A percentile compares a stretch with the other conserved stretches of the same genome.
phyloP scores from a whole-genome alignment of 805 yeast genomes.

The Schwanniomyces occidentalis region DNA sequence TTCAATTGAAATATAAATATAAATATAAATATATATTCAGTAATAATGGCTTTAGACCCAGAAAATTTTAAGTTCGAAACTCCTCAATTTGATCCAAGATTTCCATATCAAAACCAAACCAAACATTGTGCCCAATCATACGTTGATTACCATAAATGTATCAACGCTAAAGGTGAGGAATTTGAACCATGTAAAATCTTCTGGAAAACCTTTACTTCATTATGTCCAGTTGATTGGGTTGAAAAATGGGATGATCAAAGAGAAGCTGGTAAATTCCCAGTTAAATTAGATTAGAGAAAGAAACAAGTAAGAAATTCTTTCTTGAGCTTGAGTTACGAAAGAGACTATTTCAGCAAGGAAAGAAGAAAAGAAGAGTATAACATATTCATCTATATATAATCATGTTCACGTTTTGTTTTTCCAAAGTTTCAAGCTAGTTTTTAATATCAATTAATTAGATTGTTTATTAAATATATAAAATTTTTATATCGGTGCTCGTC shows the following conservation, averaged over 20 bases:
- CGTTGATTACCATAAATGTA: slow-evolving; percentile 97
- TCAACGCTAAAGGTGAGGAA: slow-evolving; percentile 95
- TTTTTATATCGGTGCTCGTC: too few relatives aligned
- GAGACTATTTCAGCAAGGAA: too few relatives aligned
- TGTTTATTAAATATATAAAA: too few relatives aligned
- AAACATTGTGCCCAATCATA: slow-evolving; percentile 98
- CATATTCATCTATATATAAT: too few relatives aligned
- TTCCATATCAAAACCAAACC: slow-evolving; percentile 97
- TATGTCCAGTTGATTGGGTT: slow-evolving; percentile 84
- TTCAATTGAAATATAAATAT: background rate
- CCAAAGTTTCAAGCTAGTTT: too few relatives aligned
- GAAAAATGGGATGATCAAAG: slow-evolving; percentile 90
- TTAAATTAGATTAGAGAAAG: slow-evolving; percentile 30
- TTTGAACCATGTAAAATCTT: slow-evolving; percentile 97
- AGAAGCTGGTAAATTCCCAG: slow-evolving; percentile 50
- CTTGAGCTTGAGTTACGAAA: too few relatives aligned
- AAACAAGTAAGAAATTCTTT: slow-evolving; percentile 1
- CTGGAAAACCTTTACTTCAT: slow-evolving; percentile 83
- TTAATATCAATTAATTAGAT: too few relatives aligned
- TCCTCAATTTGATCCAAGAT: slow-evolving; percentile 78
- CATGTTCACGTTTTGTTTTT: too few relatives aligned
- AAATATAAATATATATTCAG: background rate
- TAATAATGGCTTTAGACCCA: slow-evolving; percentile 37
- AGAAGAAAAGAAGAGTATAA: too few relatives aligned
- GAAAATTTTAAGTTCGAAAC: slow-evolving; percentile 43